Evolutionary conservation across 768 basidiomycete species (phyloP).

Genomic region (Russula brevipes): DNA sequence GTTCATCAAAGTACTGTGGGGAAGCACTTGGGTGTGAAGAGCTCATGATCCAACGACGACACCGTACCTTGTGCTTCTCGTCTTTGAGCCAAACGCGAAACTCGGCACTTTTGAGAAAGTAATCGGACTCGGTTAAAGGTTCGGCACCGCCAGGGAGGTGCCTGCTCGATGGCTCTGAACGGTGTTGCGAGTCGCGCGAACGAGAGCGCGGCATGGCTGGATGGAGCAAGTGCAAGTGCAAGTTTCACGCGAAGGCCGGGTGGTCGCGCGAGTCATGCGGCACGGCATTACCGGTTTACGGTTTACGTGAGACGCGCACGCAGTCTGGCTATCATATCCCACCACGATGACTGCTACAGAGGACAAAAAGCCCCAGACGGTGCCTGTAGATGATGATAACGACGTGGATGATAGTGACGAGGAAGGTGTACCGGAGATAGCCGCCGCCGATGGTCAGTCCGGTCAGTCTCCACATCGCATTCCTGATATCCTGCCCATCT

Average conservation of each 20-base stretch:
- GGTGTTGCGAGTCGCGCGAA: constrained; percentile 14
- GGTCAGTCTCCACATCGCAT: constrained; percentile 18
- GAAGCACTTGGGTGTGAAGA: neutral
- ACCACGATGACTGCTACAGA: constrained; percentile 17
- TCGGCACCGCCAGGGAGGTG: constrained; percentile 51
- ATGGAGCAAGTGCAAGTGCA: neutral
- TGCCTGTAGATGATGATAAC: constrained; percentile 23
- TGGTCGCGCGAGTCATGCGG: neutral
- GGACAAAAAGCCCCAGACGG: constrained; percentile 21
- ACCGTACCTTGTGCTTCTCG: constrained; percentile 51
- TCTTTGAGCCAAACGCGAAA: constrained; percentile 86
- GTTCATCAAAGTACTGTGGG: constrained; percentile 75
- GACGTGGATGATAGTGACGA: constrained; percentile 34
- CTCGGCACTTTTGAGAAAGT: constrained; percentile 83
- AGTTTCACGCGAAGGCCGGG: too few relatives aligned
- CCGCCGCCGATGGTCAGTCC: constrained; percentile 31
- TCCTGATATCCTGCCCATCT: neutral
- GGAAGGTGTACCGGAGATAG: constrained; percentile 30
- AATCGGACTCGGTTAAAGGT: constrained; percentile 77
- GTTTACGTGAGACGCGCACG: constrained; percentile 13
- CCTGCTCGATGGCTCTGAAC: constrained; percentile 7
- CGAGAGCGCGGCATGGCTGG: constrained; percentile 19
- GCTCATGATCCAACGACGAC: constrained; percentile 3
- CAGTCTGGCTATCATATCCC: neutral
- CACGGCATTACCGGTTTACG: neutral